Percentiles rank a stretch among this genome's conserved stretches.
Conservation (phyloP, 192 early-diverging fungal species). For the Coemansia sp. region DNA sequence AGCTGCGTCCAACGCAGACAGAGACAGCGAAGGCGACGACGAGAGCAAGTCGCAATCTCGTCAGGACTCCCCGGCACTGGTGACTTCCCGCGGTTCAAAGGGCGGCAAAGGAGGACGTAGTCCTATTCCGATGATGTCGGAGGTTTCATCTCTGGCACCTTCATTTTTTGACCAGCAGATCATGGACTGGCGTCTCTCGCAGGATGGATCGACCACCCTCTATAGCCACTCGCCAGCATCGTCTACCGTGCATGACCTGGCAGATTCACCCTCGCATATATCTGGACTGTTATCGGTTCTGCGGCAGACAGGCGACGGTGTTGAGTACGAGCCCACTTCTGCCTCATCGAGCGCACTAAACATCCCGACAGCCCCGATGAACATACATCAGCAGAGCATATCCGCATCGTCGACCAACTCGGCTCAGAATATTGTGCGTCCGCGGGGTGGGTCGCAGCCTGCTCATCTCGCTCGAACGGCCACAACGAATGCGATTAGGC, state of each 20-base stretch:
- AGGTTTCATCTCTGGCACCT: not conserved
- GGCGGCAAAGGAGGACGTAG: not conserved
- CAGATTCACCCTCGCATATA: not conserved
- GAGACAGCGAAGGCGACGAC: constrained; percentile 19
- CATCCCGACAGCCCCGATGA: constrained; percentile 2
- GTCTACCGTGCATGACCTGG: constrained; percentile 9
- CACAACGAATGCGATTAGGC: constrained; percentile 50
- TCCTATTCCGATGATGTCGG: not conserved
- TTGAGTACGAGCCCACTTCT: constrained; percentile 5
- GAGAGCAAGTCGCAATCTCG: constrained; percentile 2
- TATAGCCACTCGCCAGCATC: constrained; percentile 20
- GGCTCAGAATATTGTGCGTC: constrained; percentile 22
- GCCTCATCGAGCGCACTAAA: constrained; percentile 9
- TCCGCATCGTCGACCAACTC: constrained; percentile 6
- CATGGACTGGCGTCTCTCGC: constrained; percentile 36
- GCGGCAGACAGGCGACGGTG: constrained; percentile 1
- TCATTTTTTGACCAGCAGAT: constrained; percentile 34
- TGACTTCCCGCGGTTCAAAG: not conserved
- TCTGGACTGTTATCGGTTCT: not conserved
- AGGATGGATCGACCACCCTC: constrained; percentile 19
- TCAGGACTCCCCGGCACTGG: constrained; percentile 1
- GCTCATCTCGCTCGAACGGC: constrained; percentile 48
- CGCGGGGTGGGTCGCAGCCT: constrained; percentile 48
- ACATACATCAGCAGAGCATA: constrained; percentile 9
- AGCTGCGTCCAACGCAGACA: constrained; percentile 28